These are phyloP conservation scores for Cantharellus anzutake DNA, from an alignment of 768 basidiomycete species.

Conservation along the genomic window DNA sequence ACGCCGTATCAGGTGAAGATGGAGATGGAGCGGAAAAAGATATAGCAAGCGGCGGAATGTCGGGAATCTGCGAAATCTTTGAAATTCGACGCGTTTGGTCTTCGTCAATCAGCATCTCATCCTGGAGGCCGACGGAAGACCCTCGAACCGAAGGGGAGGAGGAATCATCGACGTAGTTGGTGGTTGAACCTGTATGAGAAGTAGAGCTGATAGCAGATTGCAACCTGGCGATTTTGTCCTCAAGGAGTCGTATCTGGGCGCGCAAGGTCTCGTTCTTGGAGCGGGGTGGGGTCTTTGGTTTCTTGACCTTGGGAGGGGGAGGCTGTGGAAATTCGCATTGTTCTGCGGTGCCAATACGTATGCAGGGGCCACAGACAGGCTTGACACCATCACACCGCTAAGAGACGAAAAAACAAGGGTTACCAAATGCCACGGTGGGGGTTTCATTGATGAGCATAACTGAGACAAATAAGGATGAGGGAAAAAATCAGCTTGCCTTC, in stretches of 20 bases:
- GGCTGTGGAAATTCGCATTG: neutral
- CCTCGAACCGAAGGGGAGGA: neutral
- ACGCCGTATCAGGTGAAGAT: too few relatives aligned
- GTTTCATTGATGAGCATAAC: neutral
- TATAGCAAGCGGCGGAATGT: too few relatives aligned
- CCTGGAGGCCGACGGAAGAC: neutral
- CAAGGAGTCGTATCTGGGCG: neutral
- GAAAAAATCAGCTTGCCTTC: neutral
- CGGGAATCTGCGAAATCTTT: too few relatives aligned
- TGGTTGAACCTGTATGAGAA: neutral
- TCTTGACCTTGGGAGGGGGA: neutral
- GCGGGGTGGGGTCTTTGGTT: neutral
- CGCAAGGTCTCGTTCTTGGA: neutral
- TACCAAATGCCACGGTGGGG: neutral
- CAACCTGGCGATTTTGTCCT: neutral
- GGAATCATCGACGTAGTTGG: neutral
- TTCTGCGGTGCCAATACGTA: neutral
- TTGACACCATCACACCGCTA: slow-evolving; percentile 1
- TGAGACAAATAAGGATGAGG: neutral
- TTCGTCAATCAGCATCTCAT: neutral
- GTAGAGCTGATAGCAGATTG: neutral
- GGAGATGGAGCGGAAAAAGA: too few relatives aligned
- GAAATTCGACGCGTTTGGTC: neutral
- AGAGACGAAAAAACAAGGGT: neutral
- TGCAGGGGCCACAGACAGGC: neutral